Conservation (phyloP, 2,329 filamentous ascomycete genomes). For the Fusarium compactum region DNA sequence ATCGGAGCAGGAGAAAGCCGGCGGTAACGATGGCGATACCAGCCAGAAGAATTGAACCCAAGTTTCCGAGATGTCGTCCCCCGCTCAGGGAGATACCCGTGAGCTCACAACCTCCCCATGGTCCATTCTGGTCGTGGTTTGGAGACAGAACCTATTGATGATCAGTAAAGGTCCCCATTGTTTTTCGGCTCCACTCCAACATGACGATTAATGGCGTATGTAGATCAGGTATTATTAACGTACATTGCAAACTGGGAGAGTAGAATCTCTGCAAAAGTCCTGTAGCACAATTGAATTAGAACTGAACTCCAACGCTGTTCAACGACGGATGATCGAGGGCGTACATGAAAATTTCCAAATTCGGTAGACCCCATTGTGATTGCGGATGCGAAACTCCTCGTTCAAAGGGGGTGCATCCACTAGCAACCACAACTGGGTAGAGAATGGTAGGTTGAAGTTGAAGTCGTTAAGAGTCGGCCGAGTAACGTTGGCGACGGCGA, state of each 20-base stretch:
- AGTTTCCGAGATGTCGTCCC: conserved; percentile 78
- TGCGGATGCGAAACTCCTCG: conserved; percentile 46
- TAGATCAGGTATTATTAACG: conserved; percentile 52
- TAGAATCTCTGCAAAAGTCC: conserved; percentile 87
- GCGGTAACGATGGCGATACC: conserved; percentile 79
- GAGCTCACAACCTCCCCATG: conserved; percentile 78
- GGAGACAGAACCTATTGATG: conserved; percentile 63
- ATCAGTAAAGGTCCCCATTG: conserved; percentile 39
- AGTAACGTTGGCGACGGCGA: conserved; percentile 16
- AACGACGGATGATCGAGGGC: conserved; percentile 29
- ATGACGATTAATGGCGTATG: conserved; percentile 18
- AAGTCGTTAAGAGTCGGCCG: conserved; percentile 20
- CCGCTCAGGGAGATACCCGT: conserved; percentile 78
- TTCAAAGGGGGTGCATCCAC: conserved; percentile 44
- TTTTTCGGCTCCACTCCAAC: conserved; percentile 35
- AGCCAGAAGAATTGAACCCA: conserved; percentile 91
- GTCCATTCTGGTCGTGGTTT: conserved; percentile 68
- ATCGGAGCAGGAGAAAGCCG: conserved; percentile 78
- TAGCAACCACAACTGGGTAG: conserved; percentile 46
- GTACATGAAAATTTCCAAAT: conserved; percentile 72
- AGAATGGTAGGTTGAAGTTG: conserved; percentile 1
- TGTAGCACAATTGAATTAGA: conserved; percentile 55
- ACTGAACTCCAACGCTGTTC: conserved; percentile 1
- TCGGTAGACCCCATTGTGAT: conserved; percentile 69
- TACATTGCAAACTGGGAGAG: conserved; percentile 87